Evolutionary conservation across 352 stramenopile species (phyloP).

Genomic region (Phytophthora cryptogea): DNA sequence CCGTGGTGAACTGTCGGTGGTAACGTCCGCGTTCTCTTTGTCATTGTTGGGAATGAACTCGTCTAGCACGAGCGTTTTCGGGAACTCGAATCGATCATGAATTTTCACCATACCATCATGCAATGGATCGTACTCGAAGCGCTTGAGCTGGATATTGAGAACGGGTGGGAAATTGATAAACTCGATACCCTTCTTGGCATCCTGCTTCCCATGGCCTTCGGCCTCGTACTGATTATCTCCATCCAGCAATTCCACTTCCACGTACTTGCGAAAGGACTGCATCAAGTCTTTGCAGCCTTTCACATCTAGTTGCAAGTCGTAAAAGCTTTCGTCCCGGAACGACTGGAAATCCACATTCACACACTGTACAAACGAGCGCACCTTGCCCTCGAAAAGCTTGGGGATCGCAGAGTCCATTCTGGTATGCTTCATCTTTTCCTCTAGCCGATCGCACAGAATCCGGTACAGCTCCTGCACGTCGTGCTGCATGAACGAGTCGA

Average conservation of each 20-base stretch:
- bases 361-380: constrained; percentile 91
- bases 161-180: constrained; percentile 90
- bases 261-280: constrained; percentile 91
- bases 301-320: constrained; percentile 93
- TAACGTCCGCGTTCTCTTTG: constrained; percentile 3
- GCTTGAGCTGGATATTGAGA: constrained; percentile 93
- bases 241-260: constrained; percentile 92
- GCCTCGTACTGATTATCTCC: constrained; percentile 95
- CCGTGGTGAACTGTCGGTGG: constrained; percentile 16
- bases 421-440: constrained; percentile 94
- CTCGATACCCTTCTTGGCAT: constrained; percentile 87
- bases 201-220: constrained; percentile 88
- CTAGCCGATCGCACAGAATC: constrained; percentile 91
- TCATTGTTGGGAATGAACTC: constrained; percentile 47
- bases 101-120: constrained; percentile 90
- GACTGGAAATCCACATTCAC: constrained; percentile 91
- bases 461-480: constrained; percentile 92
- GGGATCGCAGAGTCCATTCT: constrained; percentile 80
- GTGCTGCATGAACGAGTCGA: constrained; percentile 94
- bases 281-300: constrained; percentile 91
- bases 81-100: constrained; percentile 88
- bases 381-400: constrained; percentile 90
- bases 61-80: constrained; percentile 74
- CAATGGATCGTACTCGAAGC: constrained; percentile 89
- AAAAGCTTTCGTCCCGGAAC: constrained; percentile 90